Conservation (phyloP, 2,329 filamentous ascomycete species). For the Dactylella cylindrospora region DNA sequence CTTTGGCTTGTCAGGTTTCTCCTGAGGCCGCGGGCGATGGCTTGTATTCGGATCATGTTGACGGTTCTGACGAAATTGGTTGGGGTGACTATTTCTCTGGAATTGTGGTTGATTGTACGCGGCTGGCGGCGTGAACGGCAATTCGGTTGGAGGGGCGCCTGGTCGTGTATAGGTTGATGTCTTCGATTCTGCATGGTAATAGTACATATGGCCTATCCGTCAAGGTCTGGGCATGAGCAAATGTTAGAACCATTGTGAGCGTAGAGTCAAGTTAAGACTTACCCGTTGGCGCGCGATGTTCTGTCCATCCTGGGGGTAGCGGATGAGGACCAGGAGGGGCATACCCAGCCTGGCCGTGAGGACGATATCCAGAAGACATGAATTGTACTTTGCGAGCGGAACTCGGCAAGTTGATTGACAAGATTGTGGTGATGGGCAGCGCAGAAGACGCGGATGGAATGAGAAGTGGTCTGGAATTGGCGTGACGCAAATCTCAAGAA, state of each 20-base stretch:
- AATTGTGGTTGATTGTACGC: constrained; percentile 51
- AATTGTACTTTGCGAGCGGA: neutral
- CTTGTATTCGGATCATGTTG: constrained; percentile 7
- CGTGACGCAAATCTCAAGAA: constrained; percentile 33
- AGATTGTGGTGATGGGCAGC: too few relatives aligned
- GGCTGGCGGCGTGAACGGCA: constrained; percentile 36
- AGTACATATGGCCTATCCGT: constrained; percentile 73
- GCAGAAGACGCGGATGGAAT: neutral
- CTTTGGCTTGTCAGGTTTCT: constrained; percentile 70
- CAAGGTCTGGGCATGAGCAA: constrained; percentile 31
- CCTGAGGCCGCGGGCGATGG: constrained; percentile 46
- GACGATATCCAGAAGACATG: constrained; percentile 21
- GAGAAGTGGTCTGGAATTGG: constrained; percentile 32
- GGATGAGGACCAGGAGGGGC: constrained; percentile 55
- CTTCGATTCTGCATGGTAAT: constrained; percentile 79
- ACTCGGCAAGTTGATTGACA: too few relatives aligned
- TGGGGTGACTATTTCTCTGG: constrained; percentile 59
- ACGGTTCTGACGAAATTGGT: constrained; percentile 31
- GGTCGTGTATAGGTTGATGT: constrained; percentile 85
- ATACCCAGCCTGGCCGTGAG: constrained; percentile 49
- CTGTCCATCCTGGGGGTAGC: constrained; percentile 81
- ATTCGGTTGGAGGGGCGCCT: constrained; percentile 51
- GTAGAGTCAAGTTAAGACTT: constrained; percentile 46
- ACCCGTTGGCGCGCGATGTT: constrained; percentile 83
- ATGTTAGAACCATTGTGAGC: constrained; percentile 14